phyloP scores from a whole-genome alignment of 805 yeast genomes.

The Spathaspora girioi region DNA sequence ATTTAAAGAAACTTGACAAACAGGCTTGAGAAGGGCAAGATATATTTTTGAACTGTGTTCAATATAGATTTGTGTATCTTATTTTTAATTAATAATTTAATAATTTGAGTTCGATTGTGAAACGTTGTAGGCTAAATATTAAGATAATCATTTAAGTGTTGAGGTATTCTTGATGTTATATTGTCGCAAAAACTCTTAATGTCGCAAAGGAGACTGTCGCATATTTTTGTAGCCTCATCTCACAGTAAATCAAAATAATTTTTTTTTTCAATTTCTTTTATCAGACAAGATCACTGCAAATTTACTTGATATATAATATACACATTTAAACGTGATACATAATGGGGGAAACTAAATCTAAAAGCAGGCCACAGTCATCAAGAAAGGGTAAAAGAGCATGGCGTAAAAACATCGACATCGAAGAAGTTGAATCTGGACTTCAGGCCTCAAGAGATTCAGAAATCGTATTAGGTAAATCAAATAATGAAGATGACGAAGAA shows the following conservation, averaged over 20 bases:
- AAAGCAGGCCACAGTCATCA: slow-evolving; percentile 53
- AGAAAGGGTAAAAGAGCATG: slow-evolving; percentile 91
- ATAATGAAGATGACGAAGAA: slow-evolving; percentile 54
- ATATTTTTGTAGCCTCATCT: background rate
- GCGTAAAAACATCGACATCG: slow-evolving; percentile 88
- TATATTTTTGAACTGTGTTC: too few relatives aligned
- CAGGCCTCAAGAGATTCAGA: slow-evolving; percentile 65
- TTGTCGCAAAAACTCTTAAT: background rate
- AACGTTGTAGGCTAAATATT: too few relatives aligned
- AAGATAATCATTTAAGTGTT: too few relatives aligned
- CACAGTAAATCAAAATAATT: background rate
- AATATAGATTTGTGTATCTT: too few relatives aligned
- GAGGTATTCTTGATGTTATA: too few relatives aligned
- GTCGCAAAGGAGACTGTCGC: background rate
- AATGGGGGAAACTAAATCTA: background rate
- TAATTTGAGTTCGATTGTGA: too few relatives aligned
- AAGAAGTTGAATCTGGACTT: slow-evolving; percentile 69
- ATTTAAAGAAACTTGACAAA: slow-evolving; percentile 11
- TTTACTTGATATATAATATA: too few relatives aligned
- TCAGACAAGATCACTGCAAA: background rate
- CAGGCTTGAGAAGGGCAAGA: background rate
- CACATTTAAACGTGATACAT: background rate
- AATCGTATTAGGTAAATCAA: slow-evolving; percentile 46
- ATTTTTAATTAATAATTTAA: too few relatives aligned
- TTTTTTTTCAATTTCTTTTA: background rate